Percentiles rank a stretch among this genome's conserved stretches.
phyloP scores from a whole-genome alignment of 2,329 filamentous ascomycete genomes.

The Ceratocystis huliohia region DNA sequence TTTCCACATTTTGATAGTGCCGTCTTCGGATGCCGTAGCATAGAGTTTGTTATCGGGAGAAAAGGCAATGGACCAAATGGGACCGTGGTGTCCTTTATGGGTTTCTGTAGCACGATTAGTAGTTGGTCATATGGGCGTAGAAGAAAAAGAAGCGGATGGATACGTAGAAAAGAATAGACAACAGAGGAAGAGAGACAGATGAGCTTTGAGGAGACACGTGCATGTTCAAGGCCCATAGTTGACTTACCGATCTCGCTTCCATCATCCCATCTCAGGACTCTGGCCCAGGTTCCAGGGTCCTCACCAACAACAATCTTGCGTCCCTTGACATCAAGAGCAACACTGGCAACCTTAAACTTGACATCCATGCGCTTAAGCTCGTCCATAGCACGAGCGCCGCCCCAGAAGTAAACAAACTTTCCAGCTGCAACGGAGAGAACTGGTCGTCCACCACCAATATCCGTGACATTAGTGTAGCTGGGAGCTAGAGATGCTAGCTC shows the following conservation, averaged over 20 bases:
- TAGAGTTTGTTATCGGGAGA: slow-evolving; percentile 93
- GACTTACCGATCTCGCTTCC: slow-evolving; percentile 60
- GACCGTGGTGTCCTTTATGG: slow-evolving; percentile 92
- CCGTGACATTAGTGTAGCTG: slow-evolving; percentile 43
- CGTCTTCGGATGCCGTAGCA: slow-evolving; percentile 91
- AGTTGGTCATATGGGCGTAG: not conserved
- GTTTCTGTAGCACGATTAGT: slow-evolving; percentile 46
- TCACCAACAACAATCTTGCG: slow-evolving; percentile 82
- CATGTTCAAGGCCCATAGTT: not conserved
- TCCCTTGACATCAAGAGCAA: slow-evolving; percentile 70
- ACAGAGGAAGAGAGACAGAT: not conserved
- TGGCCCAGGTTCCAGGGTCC: slow-evolving; percentile 90
- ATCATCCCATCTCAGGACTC: slow-evolving; percentile 79
- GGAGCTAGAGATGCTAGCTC: slow-evolving; percentile 64
- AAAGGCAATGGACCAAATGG: slow-evolving; percentile 91
- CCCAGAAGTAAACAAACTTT: slow-evolving; percentile 86
- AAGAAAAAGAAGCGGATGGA: not conserved
- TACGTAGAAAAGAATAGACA: not conserved
- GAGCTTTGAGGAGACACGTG: not conserved
- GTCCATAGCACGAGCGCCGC: slow-evolving; percentile 55
- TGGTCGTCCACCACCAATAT: slow-evolving; percentile 53
- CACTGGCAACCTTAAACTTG: slow-evolving; percentile 77
- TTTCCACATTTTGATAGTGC: slow-evolving; percentile 88
- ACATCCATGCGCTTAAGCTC: slow-evolving; percentile 69
- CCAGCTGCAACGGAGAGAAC: slow-evolving; percentile 87